Base-by-base conservation (phyloP, 805 yeast species). In the Saccharomycopsis guyanensis region DNA sequence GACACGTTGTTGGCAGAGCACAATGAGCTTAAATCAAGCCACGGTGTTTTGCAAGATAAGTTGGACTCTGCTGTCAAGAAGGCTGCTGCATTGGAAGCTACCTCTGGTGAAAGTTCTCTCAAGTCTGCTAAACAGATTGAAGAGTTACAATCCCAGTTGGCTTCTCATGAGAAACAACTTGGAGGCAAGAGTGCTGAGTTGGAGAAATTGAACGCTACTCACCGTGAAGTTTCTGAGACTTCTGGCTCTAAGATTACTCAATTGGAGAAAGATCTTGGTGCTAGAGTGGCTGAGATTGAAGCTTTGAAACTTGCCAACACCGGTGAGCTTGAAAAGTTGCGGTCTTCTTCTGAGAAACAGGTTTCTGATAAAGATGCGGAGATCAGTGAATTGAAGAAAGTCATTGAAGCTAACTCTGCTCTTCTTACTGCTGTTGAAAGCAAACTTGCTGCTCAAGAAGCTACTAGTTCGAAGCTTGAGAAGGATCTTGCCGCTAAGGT, bases 381-480 rank as follows among this genome's bases (percentile, higher is more conserved):
- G 13, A 43, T 36, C 25, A 40, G 40, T 3, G 42, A 43, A 3
- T 34, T 57, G 18, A 33, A 15, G 37, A 10, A 8, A 8, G 5
- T 8, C 7, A 15, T 33, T 5, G 10, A 33, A 15, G 10, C 5
- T 5, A 33, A 33, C 20, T 10, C 29, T 25, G 29, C 6, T 10
- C 29, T 25, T 25, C 29, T 25, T 10, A 25, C 29, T 25, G 10
- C 29, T 25, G 10, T 40, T 12, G 40, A 48, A 20, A 27, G 36
- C 33, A 25, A 25, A 10, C 29, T 25, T 25, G 60, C 60, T 24
- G 51, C 43, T 25, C 20, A 48, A 12, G 50, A 53, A 12, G 58
- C 65, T 2, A 55, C 64, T 1, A 57, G 57, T 43, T 52, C 54
- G 5, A 65, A 62, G 27, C 40, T 69, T 22, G 60, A 57, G 32